Base-by-base conservation (phyloP, 192 early-diverging fungal species). In the Coemansia sp. region DNA sequence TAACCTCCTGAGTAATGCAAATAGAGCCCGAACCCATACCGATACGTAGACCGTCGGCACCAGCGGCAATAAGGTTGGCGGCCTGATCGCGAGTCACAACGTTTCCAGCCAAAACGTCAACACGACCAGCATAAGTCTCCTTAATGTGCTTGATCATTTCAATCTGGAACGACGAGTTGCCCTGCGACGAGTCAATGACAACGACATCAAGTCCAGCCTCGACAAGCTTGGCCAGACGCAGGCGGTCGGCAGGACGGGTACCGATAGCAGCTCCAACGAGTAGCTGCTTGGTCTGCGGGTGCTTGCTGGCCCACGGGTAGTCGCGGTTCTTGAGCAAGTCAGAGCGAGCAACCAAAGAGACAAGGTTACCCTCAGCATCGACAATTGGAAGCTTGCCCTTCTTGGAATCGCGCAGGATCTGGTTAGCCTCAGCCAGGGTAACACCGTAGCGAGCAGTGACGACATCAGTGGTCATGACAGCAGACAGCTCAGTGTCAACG, bases 1-100 rank as follows among this genome's bases (percentile, higher is more conserved):
- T 99, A 80, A 95, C 95, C 84, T 97, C 97, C 80, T 98, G 96
- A 39, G 96, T 98, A 68, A 98, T 98, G 87, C 97, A 98, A 73
- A 98, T 98, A 24, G 92, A 94, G 18, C 97, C 97, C 67, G 91
- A 93, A 31, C 97, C 97, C 97, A 99, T 99, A 49, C 97, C 97
- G 52, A 99, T 89, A 68, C 94, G 90, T 68, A 99, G 84, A 60
- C 90, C 97, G 74, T 99, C 97, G 55, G 95, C 97, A 63, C 97
- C 97, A 38, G 95, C 97, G 5, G 82, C 90, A 78, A 97, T 97
- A 44, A 99, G 82, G 68, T 86, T 87, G 62, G 93, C 89, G 39
- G 96, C 96, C 85, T 99, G 96, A 81, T 97, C 94, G 76, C 92
- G 89, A 36, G 96, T 97, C 33, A 99, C 97, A 34, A 99, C 96